Percentiles rank a stretch among this genome's conserved stretches.
Conservation (phyloP, 768 basidiomycete species). For the Russula compacta region DNA sequence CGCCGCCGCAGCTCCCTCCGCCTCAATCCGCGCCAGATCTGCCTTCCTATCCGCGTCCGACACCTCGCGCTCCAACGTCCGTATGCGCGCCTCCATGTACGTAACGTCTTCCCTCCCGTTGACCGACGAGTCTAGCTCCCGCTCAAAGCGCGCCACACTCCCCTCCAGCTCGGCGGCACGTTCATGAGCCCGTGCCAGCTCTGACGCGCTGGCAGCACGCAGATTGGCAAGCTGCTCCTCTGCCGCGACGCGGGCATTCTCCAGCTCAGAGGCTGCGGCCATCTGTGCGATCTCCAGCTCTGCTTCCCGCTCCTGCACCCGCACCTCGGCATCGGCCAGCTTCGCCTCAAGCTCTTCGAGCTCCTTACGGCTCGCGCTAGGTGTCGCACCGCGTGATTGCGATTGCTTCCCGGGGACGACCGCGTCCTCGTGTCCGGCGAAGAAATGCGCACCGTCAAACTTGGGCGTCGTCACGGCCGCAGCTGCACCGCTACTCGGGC, state of each 20-base stretch:
- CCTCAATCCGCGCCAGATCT: constrained; percentile 1
- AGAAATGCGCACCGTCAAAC: constrained; percentile 79
- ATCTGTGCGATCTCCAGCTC: constrained; percentile 39
- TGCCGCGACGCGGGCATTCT: constrained; percentile 43
- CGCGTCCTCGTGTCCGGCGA: constrained; percentile 70
- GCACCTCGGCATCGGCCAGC: constrained; percentile 47
- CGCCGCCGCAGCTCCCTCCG: background rate
- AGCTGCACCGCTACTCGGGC: constrained; percentile 28
- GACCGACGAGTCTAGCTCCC: constrained; percentile 45
- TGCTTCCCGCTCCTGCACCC: constrained; percentile 46
- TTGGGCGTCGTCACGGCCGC: constrained; percentile 31
- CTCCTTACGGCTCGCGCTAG: constrained; percentile 35
- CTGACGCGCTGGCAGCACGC: background rate
- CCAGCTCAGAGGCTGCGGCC: constrained; percentile 39
- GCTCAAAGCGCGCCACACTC: constrained; percentile 30
- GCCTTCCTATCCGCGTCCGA: background rate
- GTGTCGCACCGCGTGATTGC: background rate
- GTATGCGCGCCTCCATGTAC: constrained; percentile 1
- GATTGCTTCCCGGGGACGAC: constrained; percentile 39
- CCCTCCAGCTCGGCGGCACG: constrained; percentile 30
- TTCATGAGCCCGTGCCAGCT: background rate
- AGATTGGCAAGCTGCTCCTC: background rate
- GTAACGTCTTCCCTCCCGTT: constrained; percentile 29
- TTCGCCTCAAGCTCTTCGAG: constrained; percentile 53
- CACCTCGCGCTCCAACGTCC: constrained; percentile 7